Conservation (phyloP, 345 rosid genomes). For the Geranium rotundifolium region DNA sequence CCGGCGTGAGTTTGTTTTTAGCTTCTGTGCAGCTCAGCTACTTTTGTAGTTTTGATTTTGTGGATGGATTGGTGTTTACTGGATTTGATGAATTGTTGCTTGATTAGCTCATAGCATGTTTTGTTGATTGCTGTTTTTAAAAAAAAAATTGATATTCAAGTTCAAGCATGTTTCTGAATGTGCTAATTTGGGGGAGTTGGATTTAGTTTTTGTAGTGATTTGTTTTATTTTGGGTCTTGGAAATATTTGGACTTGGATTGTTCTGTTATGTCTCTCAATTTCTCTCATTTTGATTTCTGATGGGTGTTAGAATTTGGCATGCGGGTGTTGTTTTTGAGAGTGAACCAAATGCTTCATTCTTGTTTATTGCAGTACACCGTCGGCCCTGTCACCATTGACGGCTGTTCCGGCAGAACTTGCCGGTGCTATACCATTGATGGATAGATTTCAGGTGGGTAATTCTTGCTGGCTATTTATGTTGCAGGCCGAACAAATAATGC, state of each 20-base stretch:
- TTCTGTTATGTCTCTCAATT: too few species aligned
- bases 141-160: background rate
- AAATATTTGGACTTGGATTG: background rate
- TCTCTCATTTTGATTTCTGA: background rate
- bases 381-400: constrained; percentile 26
- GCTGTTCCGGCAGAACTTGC: constrained; percentile 84
- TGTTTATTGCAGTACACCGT: constrained; percentile 33
- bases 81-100: background rate
- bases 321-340: background rate
- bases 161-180: background rate
- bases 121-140: background rate
- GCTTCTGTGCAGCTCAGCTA: background rate
- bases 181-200: too few species aligned
- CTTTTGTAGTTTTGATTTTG: background rate
- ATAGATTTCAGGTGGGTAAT: constrained; percentile 66
- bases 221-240: background rate
- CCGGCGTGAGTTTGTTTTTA: constrained; percentile 29
- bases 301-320: background rate
- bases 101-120: background rate
- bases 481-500: background rate
- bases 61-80: background rate
- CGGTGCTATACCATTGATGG: constrained; percentile 83
- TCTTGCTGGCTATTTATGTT: background rate
- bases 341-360: background rate
- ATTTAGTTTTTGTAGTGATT: too few species aligned